phyloP scores from a whole-genome alignment of 192 early-diverging fungal species.

The Phycomyces blakesleeanus region DNA sequence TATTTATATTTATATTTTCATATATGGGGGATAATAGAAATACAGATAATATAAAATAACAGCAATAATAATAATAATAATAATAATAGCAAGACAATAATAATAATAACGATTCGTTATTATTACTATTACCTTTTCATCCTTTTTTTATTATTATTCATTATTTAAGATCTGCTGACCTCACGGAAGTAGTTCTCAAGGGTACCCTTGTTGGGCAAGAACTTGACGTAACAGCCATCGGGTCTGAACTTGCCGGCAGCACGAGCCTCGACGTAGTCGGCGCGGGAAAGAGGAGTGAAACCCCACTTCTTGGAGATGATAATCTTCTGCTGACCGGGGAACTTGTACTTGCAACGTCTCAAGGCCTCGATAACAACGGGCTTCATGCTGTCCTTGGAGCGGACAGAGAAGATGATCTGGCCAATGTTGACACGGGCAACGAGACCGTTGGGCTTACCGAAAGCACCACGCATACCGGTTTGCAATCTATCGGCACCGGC shows the following conservation, averaged over 20 bases:
- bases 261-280: slow-evolving; percentile 82
- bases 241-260: slow-evolving; percentile 74
- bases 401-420: slow-evolving; percentile 94
- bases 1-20: too few species aligned
- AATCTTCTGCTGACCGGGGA: slow-evolving; percentile 98
- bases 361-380: slow-evolving; percentile 86
- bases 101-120: not conserved
- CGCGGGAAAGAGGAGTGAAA: slow-evolving; percentile 95
- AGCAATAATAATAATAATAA: too few species aligned
- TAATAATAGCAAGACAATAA: not conserved
- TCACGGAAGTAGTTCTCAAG: slow-evolving; percentile 44
- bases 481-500: slow-evolving; percentile 99
- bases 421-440: slow-evolving; percentile 99
- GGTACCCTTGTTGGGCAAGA: slow-evolving; percentile 78
- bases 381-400: slow-evolving; percentile 93
- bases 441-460: slow-evolving; percentile 91
- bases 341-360: slow-evolving; percentile 98
- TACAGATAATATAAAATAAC: too few species aligned
- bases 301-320: slow-evolving; percentile 99
- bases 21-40: too few species aligned
- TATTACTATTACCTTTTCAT: not conserved
- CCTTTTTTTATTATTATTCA: not conserved
- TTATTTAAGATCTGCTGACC: slow-evolving; percentile 19
- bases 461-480: slow-evolving; percentile 99
- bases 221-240: slow-evolving; percentile 96